Evolutionary conservation across 1,284 basidiomycete species (phyloP).

Genomic region (Ganoderma sinense): DNA sequence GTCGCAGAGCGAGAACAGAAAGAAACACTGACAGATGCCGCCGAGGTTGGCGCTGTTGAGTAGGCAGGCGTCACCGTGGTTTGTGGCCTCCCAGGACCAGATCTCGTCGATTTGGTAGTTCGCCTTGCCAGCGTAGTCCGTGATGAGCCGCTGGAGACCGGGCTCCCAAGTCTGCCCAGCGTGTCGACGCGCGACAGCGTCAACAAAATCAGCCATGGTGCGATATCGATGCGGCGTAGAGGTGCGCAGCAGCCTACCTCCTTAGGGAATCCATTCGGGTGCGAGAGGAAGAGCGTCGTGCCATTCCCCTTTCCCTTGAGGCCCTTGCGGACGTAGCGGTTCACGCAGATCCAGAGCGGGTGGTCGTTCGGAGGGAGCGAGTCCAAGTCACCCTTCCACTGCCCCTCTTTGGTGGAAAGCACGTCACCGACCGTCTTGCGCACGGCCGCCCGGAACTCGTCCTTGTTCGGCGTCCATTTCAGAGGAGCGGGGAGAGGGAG

Average conservation of each 20-base stretch:
- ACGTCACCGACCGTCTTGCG: constrained; percentile 29
- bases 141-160: constrained; percentile 35
- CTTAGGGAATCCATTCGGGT: constrained; percentile 46
- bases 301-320: constrained; percentile 38
- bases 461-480: constrained; percentile 38
- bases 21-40: constrained; percentile 47
- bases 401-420: constrained; percentile 30
- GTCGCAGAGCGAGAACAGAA: neutral
- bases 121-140: constrained; percentile 22
- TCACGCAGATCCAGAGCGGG: constrained; percentile 42
- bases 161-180: constrained; percentile 45
- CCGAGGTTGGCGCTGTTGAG: constrained; percentile 57
- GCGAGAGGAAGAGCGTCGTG: constrained; percentile 42
- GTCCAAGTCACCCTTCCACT: constrained; percentile 36
- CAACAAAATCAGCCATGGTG: constrained; percentile 47
- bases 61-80: constrained; percentile 61
- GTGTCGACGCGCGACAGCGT: constrained; percentile 59
- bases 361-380: constrained; percentile 26
- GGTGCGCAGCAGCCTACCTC: constrained; percentile 36
- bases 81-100: constrained; percentile 62
- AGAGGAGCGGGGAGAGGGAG: constrained; percentile 47
- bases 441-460: constrained; percentile 41
- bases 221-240: constrained; percentile 43
- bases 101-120: constrained; percentile 55
- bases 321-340: constrained; percentile 40